Conservation (phyloP, 352 stramenopile genomes). For the Phytopythium aichiense region DNA sequence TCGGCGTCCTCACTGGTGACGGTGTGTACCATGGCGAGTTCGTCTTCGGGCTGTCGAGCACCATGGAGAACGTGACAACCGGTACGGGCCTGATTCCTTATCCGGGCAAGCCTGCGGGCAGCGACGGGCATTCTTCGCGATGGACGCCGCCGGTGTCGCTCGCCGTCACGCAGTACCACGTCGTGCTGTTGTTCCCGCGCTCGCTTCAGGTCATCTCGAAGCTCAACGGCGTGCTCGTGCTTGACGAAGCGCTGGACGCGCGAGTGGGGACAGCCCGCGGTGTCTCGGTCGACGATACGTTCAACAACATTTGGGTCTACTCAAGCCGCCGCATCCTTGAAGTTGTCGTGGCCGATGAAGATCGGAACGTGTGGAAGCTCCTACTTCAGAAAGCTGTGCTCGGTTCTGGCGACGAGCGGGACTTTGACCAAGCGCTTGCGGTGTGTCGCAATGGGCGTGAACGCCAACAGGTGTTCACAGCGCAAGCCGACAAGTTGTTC, state of each 20-base stretch:
- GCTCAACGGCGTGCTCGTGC: conserved; percentile 81
- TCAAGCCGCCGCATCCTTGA: conserved; percentile 79
- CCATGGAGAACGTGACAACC: conserved; percentile 80
- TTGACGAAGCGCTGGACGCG: conserved; percentile 80
- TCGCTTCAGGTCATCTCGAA: conserved; percentile 85
- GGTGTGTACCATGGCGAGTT: conserved; percentile 91
- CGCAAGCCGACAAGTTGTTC: conserved; percentile 90
- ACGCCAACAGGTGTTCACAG: conserved; percentile 82
- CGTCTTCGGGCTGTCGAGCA: conserved; percentile 59
- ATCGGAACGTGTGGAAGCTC: conserved; percentile 91
- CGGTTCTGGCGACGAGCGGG: conserved; percentile 61
- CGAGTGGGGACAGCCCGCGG: conserved; percentile 69
- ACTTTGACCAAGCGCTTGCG: conserved; percentile 87
- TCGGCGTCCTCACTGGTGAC: conserved; percentile 88
- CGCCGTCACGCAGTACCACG: conserved; percentile 90
- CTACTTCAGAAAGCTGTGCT: conserved; percentile 86
- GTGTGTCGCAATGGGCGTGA: conserved; percentile 82
- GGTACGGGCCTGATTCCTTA: conserved; percentile 71
- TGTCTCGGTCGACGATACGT: conserved; percentile 66
- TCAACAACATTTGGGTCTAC: conserved; percentile 82
- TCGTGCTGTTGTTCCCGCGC: conserved; percentile 84
- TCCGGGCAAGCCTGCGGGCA: conserved; percentile 37
- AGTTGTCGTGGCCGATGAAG: conserved; percentile 80
- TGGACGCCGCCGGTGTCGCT: conserved; percentile 79
- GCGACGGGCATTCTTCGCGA: conserved; percentile 14